phyloP scores from a whole-genome alignment of 257 asterid genomes.

The Solanum pinnatisectum region DNA sequence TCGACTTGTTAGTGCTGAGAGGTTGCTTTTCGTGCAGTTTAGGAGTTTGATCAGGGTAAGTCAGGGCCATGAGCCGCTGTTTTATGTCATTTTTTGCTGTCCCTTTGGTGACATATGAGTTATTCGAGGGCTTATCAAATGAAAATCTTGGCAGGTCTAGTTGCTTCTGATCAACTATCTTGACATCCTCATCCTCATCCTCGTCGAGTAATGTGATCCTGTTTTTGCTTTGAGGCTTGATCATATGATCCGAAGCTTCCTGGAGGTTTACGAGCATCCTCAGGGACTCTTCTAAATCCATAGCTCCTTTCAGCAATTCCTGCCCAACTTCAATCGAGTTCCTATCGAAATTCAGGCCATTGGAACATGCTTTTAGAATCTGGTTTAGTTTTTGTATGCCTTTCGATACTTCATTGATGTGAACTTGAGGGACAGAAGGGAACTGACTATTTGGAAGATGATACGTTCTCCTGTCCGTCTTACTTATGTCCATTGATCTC shows the following conservation, averaged over 20 bases:
- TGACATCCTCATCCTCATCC: slow-evolving; percentile 47
- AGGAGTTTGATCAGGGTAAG: slow-evolving; percentile 26
- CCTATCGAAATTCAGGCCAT: slow-evolving; percentile 46
- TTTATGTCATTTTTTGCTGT: slow-evolving; percentile 12
- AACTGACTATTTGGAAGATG: slow-evolving; percentile 4
- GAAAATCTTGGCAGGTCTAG: slow-evolving; percentile 70
- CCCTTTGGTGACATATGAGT: slow-evolving; percentile 16
- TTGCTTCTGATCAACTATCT: slow-evolving; percentile 37
- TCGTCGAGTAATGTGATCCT: slow-evolving; percentile 57
- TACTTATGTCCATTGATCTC: slow-evolving; percentile 35
- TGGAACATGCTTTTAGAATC: slow-evolving; percentile 51
- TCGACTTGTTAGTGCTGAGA: slow-evolving; percentile 12
- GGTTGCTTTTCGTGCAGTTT: slow-evolving; percentile 17
- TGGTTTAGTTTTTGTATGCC: slow-evolving; percentile 75
- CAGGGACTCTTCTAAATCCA: slow-evolving; percentile 73
- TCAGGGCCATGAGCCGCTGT: slow-evolving; percentile 31
- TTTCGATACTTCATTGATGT: slow-evolving; percentile 59
- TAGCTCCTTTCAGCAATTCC: slow-evolving; percentile 72
- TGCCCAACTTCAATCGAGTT: slow-evolving; percentile 66
- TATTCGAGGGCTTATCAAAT: slow-evolving; percentile 51
- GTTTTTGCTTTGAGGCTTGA: slow-evolving; percentile 25
- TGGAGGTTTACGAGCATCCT: slow-evolving; percentile 66
- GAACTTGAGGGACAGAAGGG: slow-evolving; percentile 46
- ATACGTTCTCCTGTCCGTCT: slow-evolving; percentile 20
- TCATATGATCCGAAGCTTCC: slow-evolving; percentile 38